Evolutionary conservation across 2,329 filamentous ascomycete genomes (phyloP).

Genomic region (Sporothrix inflata): DNA sequence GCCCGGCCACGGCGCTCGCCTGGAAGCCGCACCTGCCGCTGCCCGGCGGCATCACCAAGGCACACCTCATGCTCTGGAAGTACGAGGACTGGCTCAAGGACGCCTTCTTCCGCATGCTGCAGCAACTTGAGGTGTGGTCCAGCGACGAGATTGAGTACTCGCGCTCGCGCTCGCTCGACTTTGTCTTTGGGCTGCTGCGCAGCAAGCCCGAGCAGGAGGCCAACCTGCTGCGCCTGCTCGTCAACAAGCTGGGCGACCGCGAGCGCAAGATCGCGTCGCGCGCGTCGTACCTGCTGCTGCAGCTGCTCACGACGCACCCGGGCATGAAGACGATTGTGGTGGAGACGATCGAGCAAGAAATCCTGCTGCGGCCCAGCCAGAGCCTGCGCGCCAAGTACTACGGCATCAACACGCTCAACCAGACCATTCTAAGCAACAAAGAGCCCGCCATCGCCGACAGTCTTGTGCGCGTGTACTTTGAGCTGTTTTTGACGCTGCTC

Average conservation of each 20-base stretch:
- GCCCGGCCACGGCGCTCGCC: conserved; percentile 32
- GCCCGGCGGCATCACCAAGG: conserved; percentile 72
- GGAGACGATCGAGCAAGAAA: conserved; percentile 80
- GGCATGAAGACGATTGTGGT: conserved; percentile 92
- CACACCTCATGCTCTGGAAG: conserved; percentile 83
- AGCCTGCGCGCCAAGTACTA: conserved; percentile 91
- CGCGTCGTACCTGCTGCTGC: conserved; percentile 89
- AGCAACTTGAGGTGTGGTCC: conserved; percentile 89
- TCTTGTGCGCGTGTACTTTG: conserved; percentile 89
- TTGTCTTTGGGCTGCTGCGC: conserved; percentile 87
- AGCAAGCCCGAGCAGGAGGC: conserved; percentile 98
- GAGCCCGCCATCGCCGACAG: conserved; percentile 80
- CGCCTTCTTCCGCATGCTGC: conserved; percentile 89
- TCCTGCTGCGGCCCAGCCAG: conserved; percentile 85
- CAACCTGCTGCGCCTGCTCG: conserved; percentile 84
- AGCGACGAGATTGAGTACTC: conserved; percentile 95
- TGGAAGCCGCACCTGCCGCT: conserved; percentile 74
- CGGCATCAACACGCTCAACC: conserved; percentile 93
- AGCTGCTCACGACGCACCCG: conserved; percentile 85
- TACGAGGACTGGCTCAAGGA: conserved; percentile 97
- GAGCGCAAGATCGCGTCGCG: conserved; percentile 95
- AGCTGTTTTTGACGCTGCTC: conserved; percentile 79
- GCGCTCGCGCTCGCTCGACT: conserved; percentile 82
- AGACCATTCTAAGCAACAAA: conserved; percentile 85
- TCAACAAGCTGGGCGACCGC: conserved; percentile 95